Evolutionary conservation across 805 yeast species (phyloP), one percentile per base, ranked within the genome.

Genomic region (Millerago galiae): DNA sequence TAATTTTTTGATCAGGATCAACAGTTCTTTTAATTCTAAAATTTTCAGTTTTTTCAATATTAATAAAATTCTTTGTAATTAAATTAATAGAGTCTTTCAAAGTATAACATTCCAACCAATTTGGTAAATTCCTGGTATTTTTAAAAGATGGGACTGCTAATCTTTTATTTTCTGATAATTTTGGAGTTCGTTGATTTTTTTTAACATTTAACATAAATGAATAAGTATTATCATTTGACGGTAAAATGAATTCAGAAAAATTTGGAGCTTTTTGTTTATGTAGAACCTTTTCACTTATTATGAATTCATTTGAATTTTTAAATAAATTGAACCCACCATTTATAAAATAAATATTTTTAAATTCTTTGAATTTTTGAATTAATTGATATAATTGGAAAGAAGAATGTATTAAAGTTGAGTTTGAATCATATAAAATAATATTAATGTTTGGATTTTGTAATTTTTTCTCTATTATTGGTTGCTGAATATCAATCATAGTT

Each of bases 1-100:
- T 21, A 21, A 21, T 21, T 21, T 21, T 21, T 21, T 21, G 24
- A 21, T 21, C 24, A 21, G 24, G 24, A 7, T 21, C 7, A 21
- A 21, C 24, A 8, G 49, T 39, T 3, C 51, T 50, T 33, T 50
- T 49, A 10, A 56, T 51, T 38, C 61, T 52, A 11, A 49, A 53
- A 30, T 60, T 59, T 49, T 67, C 72, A 41, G 64, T 45, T 21
- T 45, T 45, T 48, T 66, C 69, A 44, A 64, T 66, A 24, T 60
- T 58, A 6, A 50, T 40, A 25, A 62, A 55, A 29, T 65, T 50
- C 31, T 56, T 48, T 12, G 56, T 44, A 30, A 67, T 47, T 3
- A 53, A 45, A 2, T 40, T 33, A 28, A 59, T 55, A 2, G 54
- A 50, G 13, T 52, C 46, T 8, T 43, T 37, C 24, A 46, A 47